Conservation (phyloP, 1,284 basidiomycete species). For the Cerioporus squamosus region DNA sequence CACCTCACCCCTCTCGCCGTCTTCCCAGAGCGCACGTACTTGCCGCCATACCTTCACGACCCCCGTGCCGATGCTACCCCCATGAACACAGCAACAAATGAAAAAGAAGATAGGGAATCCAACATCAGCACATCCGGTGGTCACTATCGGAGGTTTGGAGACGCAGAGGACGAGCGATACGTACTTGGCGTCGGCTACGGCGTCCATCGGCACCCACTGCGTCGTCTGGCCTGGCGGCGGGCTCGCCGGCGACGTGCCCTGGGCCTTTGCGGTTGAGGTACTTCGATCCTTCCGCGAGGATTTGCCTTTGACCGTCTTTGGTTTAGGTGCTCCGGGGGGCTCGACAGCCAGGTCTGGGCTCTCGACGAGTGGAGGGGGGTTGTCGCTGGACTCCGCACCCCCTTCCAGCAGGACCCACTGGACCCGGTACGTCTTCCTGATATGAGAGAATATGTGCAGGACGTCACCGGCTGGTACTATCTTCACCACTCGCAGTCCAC, state of each 20-base stretch:
- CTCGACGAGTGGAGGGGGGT: constrained; percentile 29
- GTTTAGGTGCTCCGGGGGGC: constrained; percentile 7
- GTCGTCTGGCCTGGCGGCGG: constrained; percentile 8
- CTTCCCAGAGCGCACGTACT: constrained; percentile 35
- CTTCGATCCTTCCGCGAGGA: not conserved
- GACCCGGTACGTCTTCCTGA: constrained; percentile 87
- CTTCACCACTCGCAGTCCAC: constrained; percentile 43
- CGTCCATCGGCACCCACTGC: constrained; percentile 57
- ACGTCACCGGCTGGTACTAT: constrained; percentile 66
- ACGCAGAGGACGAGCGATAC: constrained; percentile 33
- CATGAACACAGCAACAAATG: constrained; percentile 7
- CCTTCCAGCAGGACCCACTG: constrained; percentile 72
- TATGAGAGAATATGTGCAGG: constrained; percentile 88
- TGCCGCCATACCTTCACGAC: constrained; percentile 43
- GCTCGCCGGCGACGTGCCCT: not conserved
- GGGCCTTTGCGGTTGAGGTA: not conserved
- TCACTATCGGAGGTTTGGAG: not conserved
- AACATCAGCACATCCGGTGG: not conserved
- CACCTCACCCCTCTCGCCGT: not conserved
- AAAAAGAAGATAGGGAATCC: not conserved
- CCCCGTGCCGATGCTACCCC: constrained; percentile 40
- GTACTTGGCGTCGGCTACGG: constrained; percentile 68
- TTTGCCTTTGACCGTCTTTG: constrained; percentile 16
- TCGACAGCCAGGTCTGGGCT: constrained; percentile 3
- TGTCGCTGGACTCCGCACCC: constrained; percentile 34